These are phyloP conservation scores for Cornus kousa DNA, from an alignment of 148 eudicot genomes.

Conservation along the genomic window DNA sequence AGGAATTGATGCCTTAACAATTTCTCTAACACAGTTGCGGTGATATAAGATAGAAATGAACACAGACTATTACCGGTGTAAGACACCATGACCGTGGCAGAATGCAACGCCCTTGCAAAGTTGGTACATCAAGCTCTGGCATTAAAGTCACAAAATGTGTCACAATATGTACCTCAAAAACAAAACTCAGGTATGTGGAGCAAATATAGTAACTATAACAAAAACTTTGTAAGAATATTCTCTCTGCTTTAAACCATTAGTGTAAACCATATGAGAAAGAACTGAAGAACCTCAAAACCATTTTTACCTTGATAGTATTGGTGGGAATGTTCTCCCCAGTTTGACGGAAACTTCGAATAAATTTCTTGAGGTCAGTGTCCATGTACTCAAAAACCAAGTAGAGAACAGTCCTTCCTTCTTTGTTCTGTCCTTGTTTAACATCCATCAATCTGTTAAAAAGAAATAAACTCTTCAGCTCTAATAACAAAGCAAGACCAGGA, in stretches of 20 bases:
- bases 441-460: constrained; percentile 63
- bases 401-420: constrained; percentile 90
- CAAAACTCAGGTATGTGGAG: neutral
- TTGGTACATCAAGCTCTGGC: constrained; percentile 93
- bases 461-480: too few species aligned
- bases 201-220: too few species aligned
- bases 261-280: neutral
- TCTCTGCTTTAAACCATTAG: neutral
- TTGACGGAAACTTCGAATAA: constrained; percentile 68
- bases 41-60: too few species aligned
- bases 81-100: constrained; percentile 92
- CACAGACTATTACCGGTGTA: constrained; percentile 56
- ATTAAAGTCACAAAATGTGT: neutral
- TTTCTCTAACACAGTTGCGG: too few species aligned
- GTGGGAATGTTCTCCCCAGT: constrained; percentile 57
- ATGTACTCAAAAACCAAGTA: constrained; percentile 97
- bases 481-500: too few species aligned
- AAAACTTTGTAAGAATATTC: too few species aligned
- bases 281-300: neutral
- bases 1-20: too few species aligned
- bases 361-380: constrained; percentile 95
- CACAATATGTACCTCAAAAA: neutral
- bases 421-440: constrained; percentile 92
- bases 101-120: constrained; percentile 96
- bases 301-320: constrained; percentile 56